Evolutionary conservation across 805 yeast species (phyloP), one percentile per base, ranked within the genome.

Genomic region (Myxozyma melibiosi): DNA sequence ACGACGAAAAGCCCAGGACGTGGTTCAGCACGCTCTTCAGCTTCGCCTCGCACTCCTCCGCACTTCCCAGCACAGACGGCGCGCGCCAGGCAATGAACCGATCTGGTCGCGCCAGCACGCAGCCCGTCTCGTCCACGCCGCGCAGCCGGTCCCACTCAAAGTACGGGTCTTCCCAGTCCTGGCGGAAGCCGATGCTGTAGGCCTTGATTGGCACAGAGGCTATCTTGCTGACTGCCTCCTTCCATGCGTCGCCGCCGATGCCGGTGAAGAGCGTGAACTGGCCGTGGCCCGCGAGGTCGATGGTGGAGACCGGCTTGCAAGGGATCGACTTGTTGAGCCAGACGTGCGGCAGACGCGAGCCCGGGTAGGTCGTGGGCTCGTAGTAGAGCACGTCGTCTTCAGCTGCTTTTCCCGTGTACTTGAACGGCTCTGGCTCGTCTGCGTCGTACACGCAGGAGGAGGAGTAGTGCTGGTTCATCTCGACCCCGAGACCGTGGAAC

Each of bases 291-390:
- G 41, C 41, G 7, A 38, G 41, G 16, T 38, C 41, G 24, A 38
- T 38, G 24, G 41, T 38, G 8, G 41, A 38, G 20, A 38, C 11
- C 4, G 41, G 41, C 41, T 38, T 38, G 41, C 14, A 16, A 6
- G 41, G 41, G 16, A 38, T 38, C 8, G 41, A 4, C 22, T n/a
- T 38, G n/a, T 38, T 38, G 25, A 38, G 41, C 41, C 41, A 38
- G 41, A 38, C 25, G 25, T 38, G 41, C 41, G 41, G 41, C 41
- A 38, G 22, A 13, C 41, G 41, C 25, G 41, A 38, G 22, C 41
- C 41, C n/a, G 25, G 41, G 41, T 38, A 38, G 14, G 41, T 38
- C 41, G 41, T 16, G 11, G 41, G 41, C 41, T 38, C 41, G 41
- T 38, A 38, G 24, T 38, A 38, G 41, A 38, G 41, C 11, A 38